Conservation (phyloP, 73 alveolate species). For the Paramecium pentaurelia region DNA sequence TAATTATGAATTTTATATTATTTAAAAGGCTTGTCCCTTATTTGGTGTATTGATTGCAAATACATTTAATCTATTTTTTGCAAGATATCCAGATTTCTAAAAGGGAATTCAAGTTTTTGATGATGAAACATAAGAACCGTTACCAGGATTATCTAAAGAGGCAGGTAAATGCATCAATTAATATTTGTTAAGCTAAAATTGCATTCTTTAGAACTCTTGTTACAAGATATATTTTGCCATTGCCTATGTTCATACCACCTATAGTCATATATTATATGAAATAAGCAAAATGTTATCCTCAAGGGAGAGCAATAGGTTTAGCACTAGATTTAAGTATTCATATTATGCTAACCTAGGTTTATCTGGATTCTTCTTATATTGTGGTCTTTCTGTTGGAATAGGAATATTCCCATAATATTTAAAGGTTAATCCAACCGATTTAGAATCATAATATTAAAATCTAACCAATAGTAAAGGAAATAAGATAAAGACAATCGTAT, state of each 20-base stretch:
- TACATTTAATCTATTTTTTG: slow-evolving; percentile 16
- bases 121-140: slow-evolving; percentile 1
- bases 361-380: background rate
- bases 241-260: slow-evolving; percentile 22
- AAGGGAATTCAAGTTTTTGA: slow-evolving; percentile 35
- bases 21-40: slow-evolving; percentile 32
- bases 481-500: background rate
- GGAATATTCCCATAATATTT: slow-evolving; percentile 37
- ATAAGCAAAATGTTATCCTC: background rate
- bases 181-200: background rate
- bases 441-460: slow-evolving; percentile 4
- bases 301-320: background rate
- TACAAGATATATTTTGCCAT: slow-evolving; percentile 25
- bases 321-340: slow-evolving; percentile 2
- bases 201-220: slow-evolving; percentile 37
- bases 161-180: background rate
- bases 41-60: slow-evolving; percentile 47
- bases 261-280: background rate
- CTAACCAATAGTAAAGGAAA: background rate
- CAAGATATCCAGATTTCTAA: slow-evolving; percentile 24
- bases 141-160: slow-evolving; percentile 26
- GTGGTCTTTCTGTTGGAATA: slow-evolving; percentile 36
- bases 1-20: background rate
- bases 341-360: background rate
- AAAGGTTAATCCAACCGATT: slow-evolving; percentile 2